phyloP scores from a whole-genome alignment of 768 basidiomycete species.

The Tulasnella sp. region DNA sequence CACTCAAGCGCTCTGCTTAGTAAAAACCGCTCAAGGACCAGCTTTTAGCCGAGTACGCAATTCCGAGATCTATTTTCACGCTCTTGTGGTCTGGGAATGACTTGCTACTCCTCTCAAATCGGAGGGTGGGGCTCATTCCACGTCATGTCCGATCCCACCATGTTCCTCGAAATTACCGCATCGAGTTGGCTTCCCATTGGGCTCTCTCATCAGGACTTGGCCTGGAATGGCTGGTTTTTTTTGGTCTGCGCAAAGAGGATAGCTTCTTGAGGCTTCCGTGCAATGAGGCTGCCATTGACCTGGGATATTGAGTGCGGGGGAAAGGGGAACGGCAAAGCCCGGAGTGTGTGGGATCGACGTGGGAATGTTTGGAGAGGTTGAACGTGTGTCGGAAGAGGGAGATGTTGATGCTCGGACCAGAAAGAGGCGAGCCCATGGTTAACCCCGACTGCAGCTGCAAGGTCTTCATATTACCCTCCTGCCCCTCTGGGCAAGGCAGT shows the following conservation, averaged over 20 bases:
- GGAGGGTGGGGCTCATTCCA: neutral
- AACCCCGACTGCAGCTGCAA: neutral
- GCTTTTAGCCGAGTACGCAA: neutral
- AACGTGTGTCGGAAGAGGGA: neutral
- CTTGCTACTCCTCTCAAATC: neutral
- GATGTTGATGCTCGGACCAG: neutral
- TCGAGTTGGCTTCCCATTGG: neutral
- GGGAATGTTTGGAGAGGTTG: neutral
- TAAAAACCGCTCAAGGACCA: neutral
- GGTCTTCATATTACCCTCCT: neutral
- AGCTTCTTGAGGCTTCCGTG: neutral
- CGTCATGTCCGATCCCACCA: neutral
- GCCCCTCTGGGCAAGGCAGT: constrained; percentile 8
- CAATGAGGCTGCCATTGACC: neutral
- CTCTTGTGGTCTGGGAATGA: neutral
- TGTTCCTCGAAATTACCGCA: neutral
- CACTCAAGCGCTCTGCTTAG: neutral
- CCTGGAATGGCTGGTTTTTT: neutral
- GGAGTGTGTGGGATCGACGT: neutral
- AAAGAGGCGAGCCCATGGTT: neutral
- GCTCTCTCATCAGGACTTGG: neutral
- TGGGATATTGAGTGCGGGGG: neutral
- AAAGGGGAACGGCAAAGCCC: neutral
- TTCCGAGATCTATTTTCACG: neutral
- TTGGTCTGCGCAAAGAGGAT: neutral